Evolutionary conservation across 179 eudicot genomes (phyloP).

Genomic region (Patellifolia procumbens): DNA sequence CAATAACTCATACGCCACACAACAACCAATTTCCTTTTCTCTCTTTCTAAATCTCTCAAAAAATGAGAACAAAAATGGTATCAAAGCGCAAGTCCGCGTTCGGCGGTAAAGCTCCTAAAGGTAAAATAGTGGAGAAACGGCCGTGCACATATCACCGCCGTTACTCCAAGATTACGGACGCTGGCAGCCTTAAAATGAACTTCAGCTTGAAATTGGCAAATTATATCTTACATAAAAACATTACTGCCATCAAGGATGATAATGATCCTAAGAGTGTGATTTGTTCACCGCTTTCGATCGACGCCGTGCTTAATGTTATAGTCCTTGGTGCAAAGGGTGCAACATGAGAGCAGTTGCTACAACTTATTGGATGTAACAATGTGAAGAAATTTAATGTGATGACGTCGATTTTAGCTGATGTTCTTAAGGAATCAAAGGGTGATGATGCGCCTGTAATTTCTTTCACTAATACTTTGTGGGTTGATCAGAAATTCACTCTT

Average conservation of each 20-base stretch:
- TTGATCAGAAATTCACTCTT: not conserved
- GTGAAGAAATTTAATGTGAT: not conserved
- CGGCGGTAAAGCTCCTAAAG: no score
- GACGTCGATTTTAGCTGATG: not conserved
- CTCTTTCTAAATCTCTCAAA: no score
- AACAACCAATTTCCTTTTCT: no score
- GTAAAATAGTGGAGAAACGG: no score
- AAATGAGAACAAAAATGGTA: no score
- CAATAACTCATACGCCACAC: no score
- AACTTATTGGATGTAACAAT: constrained; percentile 6
- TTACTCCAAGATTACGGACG: not conserved
- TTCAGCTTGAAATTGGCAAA: constrained; percentile 16
- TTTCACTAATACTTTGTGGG: constrained; percentile 17
- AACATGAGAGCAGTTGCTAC: not conserved
- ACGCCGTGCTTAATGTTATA: constrained; percentile 8
- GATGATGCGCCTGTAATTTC: not conserved
- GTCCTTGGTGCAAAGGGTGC: constrained; percentile 2
- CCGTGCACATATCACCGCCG: not conserved
- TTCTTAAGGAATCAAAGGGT: not conserved
- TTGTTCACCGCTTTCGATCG: constrained; percentile 17
- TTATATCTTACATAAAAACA: not conserved
- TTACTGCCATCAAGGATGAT: not conserved
- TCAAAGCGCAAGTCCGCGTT: no score
- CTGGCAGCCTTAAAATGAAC: not conserved
- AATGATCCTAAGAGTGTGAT: not conserved